Base-by-base conservation (phyloP, 2,329 filamentous ascomycete species). In the Diaporthe humulicola region DNA sequence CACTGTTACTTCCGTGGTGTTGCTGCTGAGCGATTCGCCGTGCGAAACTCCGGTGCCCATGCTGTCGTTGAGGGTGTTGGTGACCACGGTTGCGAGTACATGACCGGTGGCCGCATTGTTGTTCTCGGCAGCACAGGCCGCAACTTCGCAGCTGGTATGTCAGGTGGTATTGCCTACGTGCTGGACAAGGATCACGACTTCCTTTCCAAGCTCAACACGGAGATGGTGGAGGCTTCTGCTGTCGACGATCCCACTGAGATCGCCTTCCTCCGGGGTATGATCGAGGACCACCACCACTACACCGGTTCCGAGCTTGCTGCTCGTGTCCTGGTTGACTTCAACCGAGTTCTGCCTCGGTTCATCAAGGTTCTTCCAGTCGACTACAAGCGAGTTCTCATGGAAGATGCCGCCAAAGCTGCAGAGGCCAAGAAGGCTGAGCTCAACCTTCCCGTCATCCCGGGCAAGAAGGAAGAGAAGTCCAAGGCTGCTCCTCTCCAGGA, bases 81-180 rank as follows among this genome's bases (percentile, higher is more conserved):
- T 88, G 96, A 98, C 84, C 96, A 98, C 83, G 94, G 95, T 77
- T 98, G 96, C 83, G 96, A 98, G 89, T 98, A 98, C 90, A 98
- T 98, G 96, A 98, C 96, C 81, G 96, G 96, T 83, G 96, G 96
- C 82, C 95, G 96, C 82, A 89, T 98, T 69, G 87, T 98, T 77
- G 90, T 98, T 81, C 90, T 98, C 64, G 96, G 96, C 74, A 92
- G 91, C 80, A 98, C 95, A 82, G 96, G 96, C 60, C 96, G 96
- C 80, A 98, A 98, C 89, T 98, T 98, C 82, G 96, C 96, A 80
- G 96, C 96, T 76, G 96, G 96, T 89, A 98, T 98, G 96, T 98
- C 96, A 81, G 96, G 96, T 82, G 96, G 96, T 88, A 98, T 98
- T 81, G 96, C 96, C 25, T 98, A 98, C 81, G 92, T 98, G 71